phyloP scores from a whole-genome alignment of 2,329 filamentous ascomycete genomes.

The Aspergillus udagawae region DNA sequence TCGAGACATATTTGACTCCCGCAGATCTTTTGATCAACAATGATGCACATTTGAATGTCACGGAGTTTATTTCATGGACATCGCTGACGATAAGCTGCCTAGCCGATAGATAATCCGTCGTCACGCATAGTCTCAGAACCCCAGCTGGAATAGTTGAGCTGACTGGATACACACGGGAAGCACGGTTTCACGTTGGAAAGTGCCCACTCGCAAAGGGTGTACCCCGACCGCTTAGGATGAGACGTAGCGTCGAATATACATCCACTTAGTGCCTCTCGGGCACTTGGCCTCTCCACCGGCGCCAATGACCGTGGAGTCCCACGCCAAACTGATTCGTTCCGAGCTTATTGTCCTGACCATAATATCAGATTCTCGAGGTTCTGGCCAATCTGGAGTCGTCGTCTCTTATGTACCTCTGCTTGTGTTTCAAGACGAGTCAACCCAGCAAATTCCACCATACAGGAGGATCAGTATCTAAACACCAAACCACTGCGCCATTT shows the following conservation, averaged over 20 bases:
- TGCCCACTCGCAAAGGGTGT: slow-evolving; percentile 3
- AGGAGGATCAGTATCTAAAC: not conserved
- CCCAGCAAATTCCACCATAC: not conserved
- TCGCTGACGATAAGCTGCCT: not conserved
- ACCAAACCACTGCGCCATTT: not conserved
- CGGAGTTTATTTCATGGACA: not conserved
- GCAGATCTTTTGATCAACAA: not conserved
- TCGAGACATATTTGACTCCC: not conserved
- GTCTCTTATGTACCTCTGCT: not conserved
- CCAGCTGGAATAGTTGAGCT: not conserved
- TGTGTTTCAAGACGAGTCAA: not conserved
- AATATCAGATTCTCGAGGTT: not conserved
- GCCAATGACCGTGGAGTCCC: slow-evolving; percentile 8
- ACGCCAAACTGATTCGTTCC: not conserved
- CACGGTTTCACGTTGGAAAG: slow-evolving; percentile 20
- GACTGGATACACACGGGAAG: slow-evolving; percentile 5
- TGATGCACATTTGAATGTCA: not conserved
- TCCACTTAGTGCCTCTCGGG: slow-evolving; percentile 5
- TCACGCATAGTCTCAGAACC: not conserved
- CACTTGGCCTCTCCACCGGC: slow-evolving; percentile 9
- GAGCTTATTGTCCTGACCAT: not conserved
- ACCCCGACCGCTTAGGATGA: slow-evolving; percentile 16
- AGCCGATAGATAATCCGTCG: not conserved
- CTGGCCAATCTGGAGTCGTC: not conserved
- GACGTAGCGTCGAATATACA: slow-evolving; percentile 14